These are phyloP conservation scores for Penicillium sp. DNA, from an alignment of 2,329 filamentous ascomycete species.

Conservation along the genomic window DNA sequence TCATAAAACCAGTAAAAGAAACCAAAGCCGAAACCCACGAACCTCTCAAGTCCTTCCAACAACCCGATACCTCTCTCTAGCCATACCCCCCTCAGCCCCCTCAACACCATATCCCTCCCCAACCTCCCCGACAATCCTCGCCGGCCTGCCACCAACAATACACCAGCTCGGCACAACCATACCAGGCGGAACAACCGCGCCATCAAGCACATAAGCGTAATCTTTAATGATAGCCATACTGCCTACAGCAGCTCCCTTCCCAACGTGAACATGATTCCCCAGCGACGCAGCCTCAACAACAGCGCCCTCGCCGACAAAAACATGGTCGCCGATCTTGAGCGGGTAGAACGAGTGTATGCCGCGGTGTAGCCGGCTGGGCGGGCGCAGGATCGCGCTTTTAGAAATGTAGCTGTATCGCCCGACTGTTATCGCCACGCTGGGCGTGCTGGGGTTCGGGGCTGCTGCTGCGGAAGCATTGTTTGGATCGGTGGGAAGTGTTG, in stretches of 20 bases:
- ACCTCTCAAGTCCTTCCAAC: constrained; percentile 30
- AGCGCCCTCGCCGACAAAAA: constrained; percentile 74
- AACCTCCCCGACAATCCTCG: constrained; percentile 75
- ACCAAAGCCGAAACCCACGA: background rate
- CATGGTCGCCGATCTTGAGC: constrained; percentile 89
- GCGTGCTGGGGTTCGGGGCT: constrained; percentile 30
- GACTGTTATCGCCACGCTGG: constrained; percentile 67
- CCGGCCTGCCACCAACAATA: constrained; percentile 81
- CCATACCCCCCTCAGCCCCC: constrained; percentile 43
- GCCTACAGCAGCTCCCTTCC: constrained; percentile 70
- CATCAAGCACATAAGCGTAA: constrained; percentile 82
- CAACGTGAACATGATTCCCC: constrained; percentile 82
- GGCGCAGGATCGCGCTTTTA: constrained; percentile 72
- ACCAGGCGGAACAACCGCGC: constrained; percentile 75
- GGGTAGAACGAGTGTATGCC: constrained; percentile 67
- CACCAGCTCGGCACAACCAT: constrained; percentile 93
- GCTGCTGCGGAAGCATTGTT: constrained; percentile 34
- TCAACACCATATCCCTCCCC: constrained; percentile 48
- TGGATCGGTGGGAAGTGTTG: constrained; percentile 21
- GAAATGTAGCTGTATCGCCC: constrained; percentile 90
- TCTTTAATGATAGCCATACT: constrained; percentile 93
- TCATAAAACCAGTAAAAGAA: constrained; percentile 10
- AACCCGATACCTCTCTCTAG: constrained; percentile 40
- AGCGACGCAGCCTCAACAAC: constrained; percentile 81
- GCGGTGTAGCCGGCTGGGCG: constrained; percentile 78